These are phyloP conservation scores for Melampsora americana DNA, from an alignment of 1,284 basidiomycete species.

Conservation along the genomic window DNA sequence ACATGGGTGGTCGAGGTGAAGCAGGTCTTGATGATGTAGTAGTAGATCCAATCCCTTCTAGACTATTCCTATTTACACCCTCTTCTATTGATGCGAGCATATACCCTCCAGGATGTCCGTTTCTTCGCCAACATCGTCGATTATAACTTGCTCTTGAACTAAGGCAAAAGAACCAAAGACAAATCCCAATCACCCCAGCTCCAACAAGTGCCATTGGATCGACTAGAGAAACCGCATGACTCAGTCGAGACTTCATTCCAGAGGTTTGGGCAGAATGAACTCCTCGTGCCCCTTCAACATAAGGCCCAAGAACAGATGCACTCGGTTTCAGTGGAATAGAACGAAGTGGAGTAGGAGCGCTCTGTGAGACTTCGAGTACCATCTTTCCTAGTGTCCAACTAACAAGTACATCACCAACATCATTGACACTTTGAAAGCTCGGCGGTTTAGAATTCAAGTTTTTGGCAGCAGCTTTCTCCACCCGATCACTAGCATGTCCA, in stretches of 20 bases:
- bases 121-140: constrained; percentile 10
- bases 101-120: constrained; percentile 12
- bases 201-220: constrained; percentile 25
- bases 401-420: constrained; percentile 85
- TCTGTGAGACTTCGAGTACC: constrained; percentile 74
- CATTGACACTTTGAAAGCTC: constrained; percentile 85
- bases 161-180: constrained; percentile 28
- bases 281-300: neutral
- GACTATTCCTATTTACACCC: constrained; percentile 1
- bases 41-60: neutral
- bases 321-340: neutral
- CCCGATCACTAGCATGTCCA: constrained; percentile 58
- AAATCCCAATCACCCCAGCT: constrained; percentile 2
- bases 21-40: neutral
- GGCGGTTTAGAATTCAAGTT: constrained; percentile 56
- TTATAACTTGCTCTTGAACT: constrained; percentile 7
- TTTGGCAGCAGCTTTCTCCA: constrained; percentile 69
- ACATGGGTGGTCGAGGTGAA: constrained; percentile 6
- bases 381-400: constrained; percentile 98
- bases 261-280: constrained; percentile 32
- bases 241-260: neutral
- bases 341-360: neutral
- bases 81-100: constrained; percentile 37
- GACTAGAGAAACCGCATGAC: constrained; percentile 16
- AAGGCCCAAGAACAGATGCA: neutral